Evolutionary conservation across 352 stramenopile genomes (phyloP).

Genomic region (Phytophthora crassamura): DNA sequence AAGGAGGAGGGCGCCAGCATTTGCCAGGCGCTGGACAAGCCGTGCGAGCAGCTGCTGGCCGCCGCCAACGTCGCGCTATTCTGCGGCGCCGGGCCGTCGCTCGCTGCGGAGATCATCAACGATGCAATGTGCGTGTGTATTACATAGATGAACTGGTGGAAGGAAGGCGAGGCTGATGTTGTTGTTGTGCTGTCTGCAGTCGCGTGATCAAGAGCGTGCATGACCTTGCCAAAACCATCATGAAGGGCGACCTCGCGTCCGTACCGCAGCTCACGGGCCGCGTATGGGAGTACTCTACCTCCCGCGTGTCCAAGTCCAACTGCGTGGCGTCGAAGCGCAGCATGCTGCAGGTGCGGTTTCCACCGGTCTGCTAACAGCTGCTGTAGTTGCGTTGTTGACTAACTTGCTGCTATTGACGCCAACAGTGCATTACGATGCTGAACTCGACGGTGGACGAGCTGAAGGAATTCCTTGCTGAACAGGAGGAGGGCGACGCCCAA

Average conservation of each 20-base stretch:
- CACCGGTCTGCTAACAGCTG: neutral
- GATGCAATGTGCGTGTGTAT: constrained; percentile 63
- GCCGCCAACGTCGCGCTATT: constrained; percentile 84
- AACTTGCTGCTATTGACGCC: neutral
- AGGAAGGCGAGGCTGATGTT: constrained; percentile 13
- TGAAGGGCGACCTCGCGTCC: constrained; percentile 51
- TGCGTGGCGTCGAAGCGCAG: constrained; percentile 85
- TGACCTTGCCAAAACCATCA: constrained; percentile 56
- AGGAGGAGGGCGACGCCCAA: constrained; percentile 38
- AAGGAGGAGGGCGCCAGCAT: constrained; percentile 77
- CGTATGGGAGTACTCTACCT: constrained; percentile 83
- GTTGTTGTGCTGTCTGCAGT: constrained; percentile 34
- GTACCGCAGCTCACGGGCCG: constrained; percentile 81
- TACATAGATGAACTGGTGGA: too few relatives aligned
- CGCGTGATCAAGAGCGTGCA: constrained; percentile 80
- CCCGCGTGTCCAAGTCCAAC: constrained; percentile 85
- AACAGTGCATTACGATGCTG: constrained; percentile 78
- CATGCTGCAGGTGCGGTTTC: constrained; percentile 75
- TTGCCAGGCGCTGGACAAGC: constrained; percentile 77
- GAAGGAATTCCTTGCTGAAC: constrained; percentile 72
- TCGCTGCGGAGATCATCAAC: constrained; percentile 75
- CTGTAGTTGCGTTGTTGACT: too few relatives aligned
- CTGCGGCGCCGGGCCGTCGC: constrained; percentile 75
- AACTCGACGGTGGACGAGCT: constrained; percentile 86
- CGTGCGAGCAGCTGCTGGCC: constrained; percentile 79